Conservation (phyloP, 2,329 filamentous ascomycete species). For the Aspergillus udagawae region DNA sequence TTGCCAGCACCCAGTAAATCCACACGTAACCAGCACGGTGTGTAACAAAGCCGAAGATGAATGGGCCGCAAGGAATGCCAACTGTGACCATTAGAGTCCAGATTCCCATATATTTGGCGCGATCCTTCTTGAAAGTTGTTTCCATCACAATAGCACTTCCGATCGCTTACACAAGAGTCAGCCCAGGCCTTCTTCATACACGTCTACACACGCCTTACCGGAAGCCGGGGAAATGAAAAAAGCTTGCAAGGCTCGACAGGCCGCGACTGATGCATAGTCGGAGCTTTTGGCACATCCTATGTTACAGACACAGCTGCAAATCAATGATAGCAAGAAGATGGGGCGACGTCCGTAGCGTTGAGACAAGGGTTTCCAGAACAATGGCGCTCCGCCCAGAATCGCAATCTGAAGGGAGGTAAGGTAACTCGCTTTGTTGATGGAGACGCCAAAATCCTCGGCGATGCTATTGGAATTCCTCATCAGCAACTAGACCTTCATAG, state of each 20-base stretch:
- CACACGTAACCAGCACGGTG: constrained; percentile 53
- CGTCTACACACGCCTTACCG: constrained; percentile 5
- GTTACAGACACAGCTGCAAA: constrained; percentile 50
- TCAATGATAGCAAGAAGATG: constrained; percentile 51
- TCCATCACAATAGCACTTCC: constrained; percentile 57
- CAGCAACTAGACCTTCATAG: not conserved
- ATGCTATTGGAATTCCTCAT: constrained; percentile 35
- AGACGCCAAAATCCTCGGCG: constrained; percentile 47
- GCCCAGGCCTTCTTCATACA: not conserved
- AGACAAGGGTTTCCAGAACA: constrained; percentile 55
- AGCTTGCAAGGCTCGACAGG: constrained; percentile 50
- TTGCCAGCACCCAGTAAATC: constrained; percentile 58
- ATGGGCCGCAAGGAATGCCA: constrained; percentile 42
- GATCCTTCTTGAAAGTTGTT: constrained; percentile 54
- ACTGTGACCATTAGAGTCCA: constrained; percentile 54
- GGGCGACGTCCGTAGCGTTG: constrained; percentile 53
- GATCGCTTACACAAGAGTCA: constrained; percentile 36
- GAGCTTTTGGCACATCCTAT: constrained; percentile 52
- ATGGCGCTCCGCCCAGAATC: constrained; percentile 49
- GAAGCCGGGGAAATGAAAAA: constrained; percentile 56
- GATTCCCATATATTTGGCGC: constrained; percentile 54
- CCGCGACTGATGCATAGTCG: constrained; percentile 47
- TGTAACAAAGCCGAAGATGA: constrained; percentile 44
- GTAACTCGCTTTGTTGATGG: constrained; percentile 49
- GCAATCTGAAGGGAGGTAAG: constrained; percentile 55